Base-by-base conservation (phyloP, 2,329 filamentous ascomycete genomes). In the Paracoccidioides brasiliensis region DNA sequence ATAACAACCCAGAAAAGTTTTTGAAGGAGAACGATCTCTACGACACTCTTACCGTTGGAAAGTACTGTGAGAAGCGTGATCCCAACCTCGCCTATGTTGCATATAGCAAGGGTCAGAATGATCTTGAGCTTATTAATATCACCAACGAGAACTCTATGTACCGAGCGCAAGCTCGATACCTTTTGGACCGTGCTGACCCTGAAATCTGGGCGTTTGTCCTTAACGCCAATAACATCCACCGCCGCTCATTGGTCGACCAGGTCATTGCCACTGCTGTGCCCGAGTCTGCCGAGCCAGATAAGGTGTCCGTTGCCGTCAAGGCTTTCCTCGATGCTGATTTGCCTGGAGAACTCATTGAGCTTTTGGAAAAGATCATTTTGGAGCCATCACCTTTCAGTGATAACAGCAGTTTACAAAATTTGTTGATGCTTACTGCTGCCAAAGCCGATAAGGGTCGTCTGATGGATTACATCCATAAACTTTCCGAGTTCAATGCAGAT, bases 71-170 rank as follows among this genome's bases (percentile, higher is more conserved):
- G 78, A 97, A 97, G 81, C 86, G 93, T 38, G 93, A 98, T 66
- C 93, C 93, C 60, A 95, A 95, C 69, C 78, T 98, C 55, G 91
- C 89, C 3, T 95, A 87, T 73, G 95, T 97, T 68, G 88, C 90
- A 59, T 98, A 96, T 72, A 81, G 84, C 64, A 98, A 98, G 78
- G 93, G 93, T 22, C 88, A 96, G 73, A 98, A 98, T 62, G 93
- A 98, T 66, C 75, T 98, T 37, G 94, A 98, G 74, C 81, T 98
- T 56, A 91, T 98, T 73, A 93, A 87, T 71, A 91, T 98, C 67
- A 97, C 93, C 67, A 98, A 97, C 65, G 94, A 98, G 74, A 98
- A 98, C 75, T 85, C 88, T n/a, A 98, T 98, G 93, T 98, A 95
- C 80, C 86, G 90, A 65, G 88, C 88, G n/a, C 93, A 98, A 72